phyloP scores from a whole-genome alignment of 495 filamentous ascomycete genomes.

The Tetracladium marchalianum region DNA sequence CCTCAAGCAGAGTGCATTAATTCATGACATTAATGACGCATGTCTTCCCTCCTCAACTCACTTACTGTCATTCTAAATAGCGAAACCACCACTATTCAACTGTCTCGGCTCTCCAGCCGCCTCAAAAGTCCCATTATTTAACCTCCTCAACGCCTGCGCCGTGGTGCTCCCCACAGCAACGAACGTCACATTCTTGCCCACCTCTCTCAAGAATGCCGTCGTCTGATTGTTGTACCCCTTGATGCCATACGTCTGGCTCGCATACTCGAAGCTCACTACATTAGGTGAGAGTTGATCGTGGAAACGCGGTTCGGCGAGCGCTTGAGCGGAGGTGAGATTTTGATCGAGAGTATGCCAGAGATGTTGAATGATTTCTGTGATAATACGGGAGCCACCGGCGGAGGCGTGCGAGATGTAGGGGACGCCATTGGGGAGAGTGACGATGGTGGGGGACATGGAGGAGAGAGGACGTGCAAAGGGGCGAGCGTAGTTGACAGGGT shows the following conservation, averaged over 20 bases:
- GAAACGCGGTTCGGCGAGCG: slow-evolving; percentile 57
- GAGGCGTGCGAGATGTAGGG: slow-evolving; percentile 67
- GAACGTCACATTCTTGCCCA: slow-evolving; percentile 71
- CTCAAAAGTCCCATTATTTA: slow-evolving; percentile 69
- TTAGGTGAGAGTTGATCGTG: slow-evolving; percentile 82
- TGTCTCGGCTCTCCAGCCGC: slow-evolving; percentile 62
- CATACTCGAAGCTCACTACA: slow-evolving; percentile 58
- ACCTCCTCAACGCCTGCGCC: slow-evolving; percentile 58
- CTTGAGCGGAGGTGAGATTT: slow-evolving; percentile 43
- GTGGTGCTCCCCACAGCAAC: slow-evolving; percentile 54
- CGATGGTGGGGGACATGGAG: slow-evolving; percentile 71
- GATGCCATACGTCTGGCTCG: slow-evolving; percentile 5
- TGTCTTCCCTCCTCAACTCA: no score
- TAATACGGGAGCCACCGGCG: slow-evolving; percentile 79
- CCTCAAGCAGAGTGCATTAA: no score
- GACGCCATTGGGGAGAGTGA: slow-evolving; percentile 52
- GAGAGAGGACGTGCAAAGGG: slow-evolving; percentile 76
- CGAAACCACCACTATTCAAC: slow-evolving; percentile 56
- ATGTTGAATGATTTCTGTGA: slow-evolving; percentile 72
- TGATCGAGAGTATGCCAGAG: slow-evolving; percentile 66
- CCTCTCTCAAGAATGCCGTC: slow-evolving; percentile 48
- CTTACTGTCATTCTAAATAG: slow-evolving; percentile 3
- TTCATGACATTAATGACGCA: no score
- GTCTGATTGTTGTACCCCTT: slow-evolving; percentile 53
- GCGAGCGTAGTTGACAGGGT: slow-evolving; percentile 67